phyloP scores from a whole-genome alignment of 148 eudicot species.

The Rhododendron kiyosumense region DNA sequence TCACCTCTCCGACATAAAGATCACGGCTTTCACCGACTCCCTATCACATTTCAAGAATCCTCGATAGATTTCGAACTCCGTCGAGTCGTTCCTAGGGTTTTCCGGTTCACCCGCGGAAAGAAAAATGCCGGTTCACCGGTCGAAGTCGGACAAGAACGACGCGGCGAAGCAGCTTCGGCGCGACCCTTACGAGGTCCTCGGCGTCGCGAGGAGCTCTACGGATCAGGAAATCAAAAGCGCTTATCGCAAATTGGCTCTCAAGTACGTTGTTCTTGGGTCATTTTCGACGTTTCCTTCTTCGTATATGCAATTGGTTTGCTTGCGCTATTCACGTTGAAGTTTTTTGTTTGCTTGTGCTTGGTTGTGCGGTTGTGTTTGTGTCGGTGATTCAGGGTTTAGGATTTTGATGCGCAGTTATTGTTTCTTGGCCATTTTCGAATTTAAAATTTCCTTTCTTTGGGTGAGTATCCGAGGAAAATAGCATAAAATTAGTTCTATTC shows the following conservation, averaged over 20 bases:
- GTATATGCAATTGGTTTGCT: neutral
- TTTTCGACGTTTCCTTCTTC: neutral
- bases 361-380: neutral
- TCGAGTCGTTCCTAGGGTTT: slow-evolving; percentile 11
- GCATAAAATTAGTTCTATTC: neutral
- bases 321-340: neutral
- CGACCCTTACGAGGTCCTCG: slow-evolving; percentile 91
- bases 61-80: neutral
- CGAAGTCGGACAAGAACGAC: slow-evolving; percentile 47
- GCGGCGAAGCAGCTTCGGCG: slow-evolving; percentile 53
- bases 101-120: neutral
- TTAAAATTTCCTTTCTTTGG: neutral
- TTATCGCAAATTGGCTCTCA: slow-evolving; percentile 83
- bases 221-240: slow-evolving; percentile 87
- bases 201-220: slow-evolving; percentile 56
- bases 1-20: neutral
- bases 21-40: neutral
- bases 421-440: neutral
- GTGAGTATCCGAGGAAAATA: neutral
- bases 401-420: neutral
- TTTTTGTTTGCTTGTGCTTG: neutral
- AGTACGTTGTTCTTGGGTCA: slow-evolving; percentile 35
- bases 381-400: neutral
- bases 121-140: slow-evolving; percentile 56
- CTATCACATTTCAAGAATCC: neutral